A percentile compares a stretch with the other conserved stretches of the same genome.
Evolutionary conservation across 768 basidiomycete genomes (phyloP).

Genomic region (Stropharia rugosoannulata): DNA sequence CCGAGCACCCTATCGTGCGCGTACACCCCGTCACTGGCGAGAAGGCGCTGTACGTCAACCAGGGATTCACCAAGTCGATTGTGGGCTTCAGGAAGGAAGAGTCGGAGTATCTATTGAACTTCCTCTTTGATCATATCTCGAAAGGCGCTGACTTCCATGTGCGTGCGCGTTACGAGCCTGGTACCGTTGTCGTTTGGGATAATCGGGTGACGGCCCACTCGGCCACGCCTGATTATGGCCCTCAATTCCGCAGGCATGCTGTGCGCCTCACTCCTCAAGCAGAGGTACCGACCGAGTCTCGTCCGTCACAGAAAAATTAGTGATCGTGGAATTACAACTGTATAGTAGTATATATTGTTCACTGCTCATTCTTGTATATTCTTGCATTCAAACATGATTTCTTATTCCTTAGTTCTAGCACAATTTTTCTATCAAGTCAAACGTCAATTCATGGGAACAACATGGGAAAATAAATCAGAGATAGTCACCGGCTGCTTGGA

Average conservation of each 20-base stretch:
- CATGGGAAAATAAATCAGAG: too few relatives aligned
- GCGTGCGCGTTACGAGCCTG: slow-evolving; percentile 47
- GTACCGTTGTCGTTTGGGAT: slow-evolving; percentile 60
- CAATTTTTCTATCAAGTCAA: too few relatives aligned
- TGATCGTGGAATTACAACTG: too few relatives aligned
- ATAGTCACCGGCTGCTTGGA: too few relatives aligned
- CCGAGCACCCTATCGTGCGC: slow-evolving; percentile 52
- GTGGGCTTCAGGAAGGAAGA: slow-evolving; percentile 57
- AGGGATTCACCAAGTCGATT: slow-evolving; percentile 52
- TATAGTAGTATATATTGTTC: too few relatives aligned
- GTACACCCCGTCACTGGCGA: slow-evolving; percentile 63
- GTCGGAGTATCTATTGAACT: slow-evolving; percentile 52
- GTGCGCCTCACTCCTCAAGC: slow-evolving; percentile 49
- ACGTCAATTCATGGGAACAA: too few relatives aligned
- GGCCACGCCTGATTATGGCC: slow-evolving; percentile 38
- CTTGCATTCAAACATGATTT: too few relatives aligned
- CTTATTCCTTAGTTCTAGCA: too few relatives aligned
- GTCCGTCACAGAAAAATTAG: too few relatives aligned
- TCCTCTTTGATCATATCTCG: slow-evolving; percentile 51
- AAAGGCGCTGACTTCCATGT: slow-evolving; percentile 53
- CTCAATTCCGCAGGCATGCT: slow-evolving; percentile 39
- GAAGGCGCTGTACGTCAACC: slow-evolving; percentile 60
- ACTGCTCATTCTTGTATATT: too few relatives aligned
- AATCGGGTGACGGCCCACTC: slow-evolving; percentile 49
- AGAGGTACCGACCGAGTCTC: slow-evolving; percentile 31